Conservation (phyloP, 805 yeast genomes). For the Maudiozyma turicensis region DNA sequence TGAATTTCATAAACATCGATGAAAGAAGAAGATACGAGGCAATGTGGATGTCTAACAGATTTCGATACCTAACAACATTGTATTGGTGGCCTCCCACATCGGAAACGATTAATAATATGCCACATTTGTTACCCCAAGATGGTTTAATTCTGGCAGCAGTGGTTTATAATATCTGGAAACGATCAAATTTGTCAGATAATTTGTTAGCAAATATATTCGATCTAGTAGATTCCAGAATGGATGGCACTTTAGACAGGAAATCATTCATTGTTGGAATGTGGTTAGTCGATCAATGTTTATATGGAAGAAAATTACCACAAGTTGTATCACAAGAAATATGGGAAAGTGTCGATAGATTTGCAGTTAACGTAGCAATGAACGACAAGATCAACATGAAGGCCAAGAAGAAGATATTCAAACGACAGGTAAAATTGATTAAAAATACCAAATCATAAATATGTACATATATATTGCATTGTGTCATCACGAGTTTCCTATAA, state of each 20-base stretch:
- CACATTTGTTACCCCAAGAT: conserved; percentile 16
- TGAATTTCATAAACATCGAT: conserved; percentile 40
- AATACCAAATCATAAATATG: background rate
- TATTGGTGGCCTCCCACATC: conserved; percentile 22
- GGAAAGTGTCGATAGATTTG: conserved; percentile 52
- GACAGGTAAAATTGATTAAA: conserved; percentile 3
- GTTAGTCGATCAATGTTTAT: conserved; percentile 91
- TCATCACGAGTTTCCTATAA: background rate
- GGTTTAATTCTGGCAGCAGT: conserved; percentile 36
- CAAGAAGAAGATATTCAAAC: conserved; percentile 1
- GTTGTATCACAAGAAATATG: conserved; percentile 60
- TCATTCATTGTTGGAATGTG: conserved; percentile 96
- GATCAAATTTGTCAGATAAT: conserved; percentile 63
- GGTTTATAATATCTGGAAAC: conserved; percentile 69
- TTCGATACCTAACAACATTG: conserved; percentile 40
- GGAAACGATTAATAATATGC: too few relatives aligned
- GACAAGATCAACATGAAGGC: background rate
- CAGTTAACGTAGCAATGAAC: conserved; percentile 4
- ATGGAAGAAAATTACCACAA: conserved; percentile 83
- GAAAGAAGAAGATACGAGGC: conserved; percentile 90
- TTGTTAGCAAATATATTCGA: conserved; percentile 57
- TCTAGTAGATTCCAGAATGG: conserved; percentile 54
- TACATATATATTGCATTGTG: background rate
- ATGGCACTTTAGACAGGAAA: conserved; percentile 67
- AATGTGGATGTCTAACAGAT: conserved; percentile 85